A percentile compares a stretch with the other conserved stretches of the same genome.
Conservation (phyloP, 257 asterid species). For the Osmanthus fragrans region DNA sequence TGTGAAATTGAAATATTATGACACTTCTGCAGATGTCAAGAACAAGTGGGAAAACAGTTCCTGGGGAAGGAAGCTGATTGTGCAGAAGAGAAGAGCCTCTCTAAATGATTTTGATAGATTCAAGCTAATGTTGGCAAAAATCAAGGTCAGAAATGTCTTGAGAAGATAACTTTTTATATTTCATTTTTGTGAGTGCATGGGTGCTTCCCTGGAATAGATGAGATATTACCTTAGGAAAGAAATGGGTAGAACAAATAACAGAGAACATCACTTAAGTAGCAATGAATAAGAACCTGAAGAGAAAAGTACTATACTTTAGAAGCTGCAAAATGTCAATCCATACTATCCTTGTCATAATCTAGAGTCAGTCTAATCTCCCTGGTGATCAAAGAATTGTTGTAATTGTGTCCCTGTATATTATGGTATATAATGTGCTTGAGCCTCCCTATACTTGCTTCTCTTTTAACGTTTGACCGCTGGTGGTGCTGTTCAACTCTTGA, state of each 20-base stretch:
- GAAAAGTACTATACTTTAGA: background rate
- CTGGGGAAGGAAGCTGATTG: slow-evolving; percentile 95
- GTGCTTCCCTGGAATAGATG: background rate
- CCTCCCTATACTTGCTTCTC: background rate
- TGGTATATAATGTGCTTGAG: background rate
- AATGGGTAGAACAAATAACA: too few species aligned
- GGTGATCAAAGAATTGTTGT: background rate
- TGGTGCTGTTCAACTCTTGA: background rate
- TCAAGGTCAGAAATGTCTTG: slow-evolving; percentile 50
- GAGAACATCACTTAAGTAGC: background rate
- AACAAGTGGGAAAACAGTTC: slow-evolving; percentile 88
- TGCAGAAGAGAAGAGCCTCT: slow-evolving; percentile 83
- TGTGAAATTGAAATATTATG: background rate
- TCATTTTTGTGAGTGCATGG: background rate
- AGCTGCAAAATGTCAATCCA: background rate
- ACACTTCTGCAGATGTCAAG: slow-evolving; percentile 64
- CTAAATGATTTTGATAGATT: slow-evolving; percentile 84
- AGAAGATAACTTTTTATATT: background rate
- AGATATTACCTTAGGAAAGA: background rate
- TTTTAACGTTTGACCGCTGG: background rate
- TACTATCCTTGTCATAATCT: background rate
- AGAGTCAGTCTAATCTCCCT: background rate
- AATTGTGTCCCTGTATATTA: background rate
- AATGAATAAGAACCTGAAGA: background rate
- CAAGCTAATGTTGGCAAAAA: slow-evolving; percentile 86